Base-by-base conservation (phyloP, 306 rosid species). In the Crotalaria pallida region DNA sequence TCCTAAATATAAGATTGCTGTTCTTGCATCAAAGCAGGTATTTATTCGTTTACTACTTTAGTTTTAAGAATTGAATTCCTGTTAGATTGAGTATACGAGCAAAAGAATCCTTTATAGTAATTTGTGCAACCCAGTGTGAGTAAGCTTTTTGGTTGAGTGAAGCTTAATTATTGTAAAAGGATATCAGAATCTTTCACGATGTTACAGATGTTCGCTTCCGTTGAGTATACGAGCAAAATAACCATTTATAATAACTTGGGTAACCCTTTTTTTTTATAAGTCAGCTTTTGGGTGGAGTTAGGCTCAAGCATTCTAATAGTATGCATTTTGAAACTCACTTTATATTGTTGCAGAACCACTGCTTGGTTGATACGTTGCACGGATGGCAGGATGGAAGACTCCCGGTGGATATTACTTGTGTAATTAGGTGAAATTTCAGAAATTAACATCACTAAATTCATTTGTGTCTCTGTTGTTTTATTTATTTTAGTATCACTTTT, bases 381-480 rank as follows among this genome's bases (percentile, higher is more conserved):
- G 86, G 82, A 23, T 88, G 94, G 94, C 89, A 90, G 58, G 94
- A 88, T 66, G 88, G 94, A 63, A 88, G 83, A 49, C 89, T 86
- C 52, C 89, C 92, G 0, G 85, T 90, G 57, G 94, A 88, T 44
- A 84, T 90, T 65, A 76, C 77, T 52, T 88, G 92, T 72, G 92
- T 90, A 44, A 79, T 90, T 34, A 84, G 96, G 96, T 90, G 26
- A 78, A 68, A 18, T 45, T 67, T 68, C 15, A 44, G 24, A 56
- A 40, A 12, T 17, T 17, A 24, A 67, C 62, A 24, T 5, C 36
- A 1, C 57, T 65, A 69, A 3, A 52, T 43, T 58, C 36, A 48
- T 53, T 67, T 50, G 10, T 43, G 13, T 41, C 2, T 36, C 41
- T 36, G 1, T 3, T 34, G 11, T 60, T 36, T 43, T 33, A 1